phyloP scores from a whole-genome alignment of 2,329 filamentous ascomycete genomes.

The Macrophomina pseudophaseolina region DNA sequence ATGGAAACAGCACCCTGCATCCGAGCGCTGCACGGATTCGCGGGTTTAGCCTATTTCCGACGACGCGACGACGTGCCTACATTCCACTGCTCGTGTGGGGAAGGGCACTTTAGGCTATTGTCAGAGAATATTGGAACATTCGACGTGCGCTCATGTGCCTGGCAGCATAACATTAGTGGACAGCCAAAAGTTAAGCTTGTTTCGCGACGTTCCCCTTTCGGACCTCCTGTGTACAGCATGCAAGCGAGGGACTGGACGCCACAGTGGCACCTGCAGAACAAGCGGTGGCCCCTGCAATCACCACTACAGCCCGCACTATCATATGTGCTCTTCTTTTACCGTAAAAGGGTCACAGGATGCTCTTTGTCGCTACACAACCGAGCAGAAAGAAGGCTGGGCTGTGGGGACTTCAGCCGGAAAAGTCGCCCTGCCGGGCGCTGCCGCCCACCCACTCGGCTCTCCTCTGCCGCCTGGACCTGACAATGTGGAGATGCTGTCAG shows the following conservation, averaged over 20 bases:
- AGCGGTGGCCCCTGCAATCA: conserved; percentile 4
- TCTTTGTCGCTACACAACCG: neutral
- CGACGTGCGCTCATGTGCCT: neutral
- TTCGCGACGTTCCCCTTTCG: neutral
- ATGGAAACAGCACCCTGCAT: conserved; percentile 1
- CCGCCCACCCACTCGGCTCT: neutral
- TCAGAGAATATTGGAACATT: neutral
- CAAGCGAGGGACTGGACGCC: conserved; percentile 14
- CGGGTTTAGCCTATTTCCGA: conserved; percentile 16
- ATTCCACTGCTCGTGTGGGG: neutral
- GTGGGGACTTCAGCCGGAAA: conserved; percentile 11
- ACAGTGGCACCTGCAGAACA: conserved; percentile 7
- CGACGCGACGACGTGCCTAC: neutral
- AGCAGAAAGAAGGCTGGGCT: neutral
- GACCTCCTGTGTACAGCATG: neutral
- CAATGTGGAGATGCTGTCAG: conserved; percentile 6
- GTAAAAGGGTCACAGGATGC: conserved; percentile 3
- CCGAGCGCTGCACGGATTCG: conserved; percentile 10
- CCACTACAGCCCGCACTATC: conserved; percentile 2
- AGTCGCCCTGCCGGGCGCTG: neutral
- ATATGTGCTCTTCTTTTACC: conserved; percentile 11
- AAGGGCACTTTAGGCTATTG: conserved; percentile 5
- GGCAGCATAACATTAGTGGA: neutral
- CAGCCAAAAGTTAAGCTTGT: conserved; percentile 10
- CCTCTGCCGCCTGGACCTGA: neutral